These are phyloP conservation scores for Albizia julibrissin DNA, from an alignment of 306 rosid species.

Conservation along the genomic window DNA sequence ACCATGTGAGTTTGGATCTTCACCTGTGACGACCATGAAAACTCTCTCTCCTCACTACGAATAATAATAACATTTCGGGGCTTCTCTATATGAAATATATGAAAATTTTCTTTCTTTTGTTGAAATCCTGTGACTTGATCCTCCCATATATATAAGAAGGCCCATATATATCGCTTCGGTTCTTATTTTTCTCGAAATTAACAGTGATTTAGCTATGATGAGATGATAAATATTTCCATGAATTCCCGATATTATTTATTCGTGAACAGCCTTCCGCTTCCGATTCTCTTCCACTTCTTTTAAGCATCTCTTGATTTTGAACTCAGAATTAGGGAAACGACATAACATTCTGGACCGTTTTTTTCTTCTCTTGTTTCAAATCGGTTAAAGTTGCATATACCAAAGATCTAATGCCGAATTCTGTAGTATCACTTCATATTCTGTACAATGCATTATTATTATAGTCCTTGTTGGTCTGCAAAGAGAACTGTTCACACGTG, in stretches of 20 bases:
- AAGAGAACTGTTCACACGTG: constrained; percentile 47
- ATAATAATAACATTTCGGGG: neutral
- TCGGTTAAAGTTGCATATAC: constrained; percentile 29
- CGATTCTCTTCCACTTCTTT: neutral
- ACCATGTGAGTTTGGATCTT: constrained; percentile 93
- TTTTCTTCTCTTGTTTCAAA: constrained; percentile 50
- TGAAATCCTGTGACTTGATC: neutral
- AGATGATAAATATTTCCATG: neutral
- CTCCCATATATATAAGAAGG: neutral
- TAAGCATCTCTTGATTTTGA: neutral
- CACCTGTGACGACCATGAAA: constrained; percentile 57
- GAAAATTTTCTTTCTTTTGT: constrained; percentile 8
- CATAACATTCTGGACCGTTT: neutral
- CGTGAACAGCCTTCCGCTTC: neutral
- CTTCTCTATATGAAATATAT: neutral
- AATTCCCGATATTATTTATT: neutral
- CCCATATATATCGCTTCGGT: constrained; percentile 3
- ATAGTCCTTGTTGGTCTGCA: constrained; percentile 19
- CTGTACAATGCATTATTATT: constrained; percentile 1
- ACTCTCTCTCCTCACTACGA: neutral
- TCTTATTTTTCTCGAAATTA: neutral
- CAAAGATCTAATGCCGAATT: neutral
- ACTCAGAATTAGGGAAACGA: neutral
- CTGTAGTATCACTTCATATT: neutral
- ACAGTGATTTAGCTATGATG: neutral